Conservation (phyloP, 192 early-diverging fungal genomes). For the Entomortierella parvispora region DNA sequence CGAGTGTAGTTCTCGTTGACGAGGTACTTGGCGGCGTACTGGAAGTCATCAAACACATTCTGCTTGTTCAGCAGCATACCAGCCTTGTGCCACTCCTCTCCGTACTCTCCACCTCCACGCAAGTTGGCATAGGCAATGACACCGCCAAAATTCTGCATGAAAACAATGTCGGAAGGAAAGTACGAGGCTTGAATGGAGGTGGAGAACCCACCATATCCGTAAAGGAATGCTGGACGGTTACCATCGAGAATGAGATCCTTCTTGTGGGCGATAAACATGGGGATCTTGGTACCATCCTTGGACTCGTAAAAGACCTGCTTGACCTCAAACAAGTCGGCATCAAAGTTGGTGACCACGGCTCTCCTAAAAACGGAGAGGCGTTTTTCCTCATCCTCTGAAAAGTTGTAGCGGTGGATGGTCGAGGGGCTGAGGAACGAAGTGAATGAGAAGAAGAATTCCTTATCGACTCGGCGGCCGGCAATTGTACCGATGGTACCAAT, state of each 20-base stretch:
- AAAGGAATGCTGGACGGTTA: slow-evolving; percentile 64
- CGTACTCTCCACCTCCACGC: slow-evolving; percentile 73
- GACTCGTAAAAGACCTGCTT: slow-evolving; percentile 69
- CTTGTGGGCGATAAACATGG: slow-evolving; percentile 69
- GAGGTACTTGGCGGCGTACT: slow-evolving; percentile 72
- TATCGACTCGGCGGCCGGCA: slow-evolving; percentile 46
- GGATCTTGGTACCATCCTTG: slow-evolving; percentile 72
- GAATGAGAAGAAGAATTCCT: slow-evolving; percentile 65
- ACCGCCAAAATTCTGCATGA: slow-evolving; percentile 62
- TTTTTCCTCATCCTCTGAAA: slow-evolving; percentile 27
- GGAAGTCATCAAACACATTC: slow-evolving; percentile 82
- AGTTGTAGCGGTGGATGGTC: slow-evolving; percentile 64
- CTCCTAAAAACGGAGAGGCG: slow-evolving; percentile 48
- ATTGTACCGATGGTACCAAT: slow-evolving; percentile 58
- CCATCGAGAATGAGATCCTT: slow-evolving; percentile 61
- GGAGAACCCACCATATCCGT: slow-evolving; percentile 76
- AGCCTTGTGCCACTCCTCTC: slow-evolving; percentile 54
- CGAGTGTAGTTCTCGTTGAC: slow-evolving; percentile 65
- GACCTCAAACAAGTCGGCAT: slow-evolving; percentile 58
- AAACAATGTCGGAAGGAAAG: slow-evolving; percentile 43
- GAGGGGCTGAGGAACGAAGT: slow-evolving; percentile 66
- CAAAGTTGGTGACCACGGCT: slow-evolving; percentile 56
- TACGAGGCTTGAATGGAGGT: slow-evolving; percentile 59
- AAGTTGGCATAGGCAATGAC: slow-evolving; percentile 72
- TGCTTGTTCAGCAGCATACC: slow-evolving; percentile 72